These are phyloP conservation scores for Phytophthora aleatoria DNA, from an alignment of 352 stramenopile genomes.

Conservation along the genomic window DNA sequence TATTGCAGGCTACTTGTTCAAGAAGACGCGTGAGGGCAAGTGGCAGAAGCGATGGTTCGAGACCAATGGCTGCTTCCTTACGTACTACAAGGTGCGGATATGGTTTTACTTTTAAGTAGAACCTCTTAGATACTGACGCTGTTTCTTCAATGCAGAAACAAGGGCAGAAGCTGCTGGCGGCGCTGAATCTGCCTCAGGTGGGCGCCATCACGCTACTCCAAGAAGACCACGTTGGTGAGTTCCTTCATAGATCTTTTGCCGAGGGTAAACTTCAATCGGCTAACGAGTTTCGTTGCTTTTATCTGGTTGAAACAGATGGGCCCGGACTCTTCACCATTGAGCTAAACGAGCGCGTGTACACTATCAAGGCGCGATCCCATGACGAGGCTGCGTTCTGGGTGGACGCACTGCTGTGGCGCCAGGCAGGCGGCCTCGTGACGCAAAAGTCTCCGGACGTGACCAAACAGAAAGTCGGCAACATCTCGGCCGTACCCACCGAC, in stretches of 20 bases:
- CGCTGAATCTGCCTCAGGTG: constrained; percentile 93
- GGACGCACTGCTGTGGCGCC: constrained; percentile 84
- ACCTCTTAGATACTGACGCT: not conserved
- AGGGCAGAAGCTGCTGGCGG: constrained; percentile 94
- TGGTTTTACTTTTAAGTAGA: constrained; percentile 11
- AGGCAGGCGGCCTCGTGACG: constrained; percentile 77
- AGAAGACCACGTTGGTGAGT: constrained; percentile 69
- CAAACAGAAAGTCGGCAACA: constrained; percentile 41
- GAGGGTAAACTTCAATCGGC: not conserved
- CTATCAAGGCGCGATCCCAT: constrained; percentile 87
- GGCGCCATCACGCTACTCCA: constrained; percentile 76
- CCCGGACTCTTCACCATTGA: constrained; percentile 90
- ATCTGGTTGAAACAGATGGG: constrained; percentile 53
- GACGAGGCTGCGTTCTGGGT: constrained; percentile 90
- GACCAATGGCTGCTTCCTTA: constrained; percentile 97
- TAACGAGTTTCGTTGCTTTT: constrained; percentile 17
- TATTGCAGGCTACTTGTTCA: constrained; percentile 89
- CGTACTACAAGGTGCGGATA: constrained; percentile 96
- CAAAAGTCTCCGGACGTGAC: constrained; percentile 73
- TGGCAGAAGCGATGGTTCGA: constrained; percentile 99
- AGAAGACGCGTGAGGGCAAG: constrained; percentile 93
- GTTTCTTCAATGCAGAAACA: constrained; percentile 62
- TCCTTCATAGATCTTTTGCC: not conserved
- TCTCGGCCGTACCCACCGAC: constrained; percentile 43
- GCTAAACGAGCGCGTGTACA: constrained; percentile 91